Percentiles rank a stretch among this genome's conserved stretches.
phyloP scores from a whole-genome alignment of 176 grass and related monocot species.

The Rhynchospora pubera region DNA sequence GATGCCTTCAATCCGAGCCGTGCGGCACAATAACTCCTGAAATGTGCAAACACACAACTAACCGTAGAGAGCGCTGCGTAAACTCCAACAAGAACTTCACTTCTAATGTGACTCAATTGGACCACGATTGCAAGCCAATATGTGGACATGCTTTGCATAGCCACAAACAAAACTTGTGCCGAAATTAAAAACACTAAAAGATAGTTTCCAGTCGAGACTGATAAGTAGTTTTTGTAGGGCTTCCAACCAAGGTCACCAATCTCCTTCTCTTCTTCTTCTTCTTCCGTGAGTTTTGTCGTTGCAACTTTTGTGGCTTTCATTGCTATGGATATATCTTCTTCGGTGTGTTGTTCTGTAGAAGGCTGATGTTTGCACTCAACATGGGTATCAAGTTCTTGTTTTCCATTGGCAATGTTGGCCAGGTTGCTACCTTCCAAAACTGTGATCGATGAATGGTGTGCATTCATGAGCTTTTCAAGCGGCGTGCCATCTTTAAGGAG shows the following conservation, averaged over 20 bases:
- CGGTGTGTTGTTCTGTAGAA: constrained; percentile 35
- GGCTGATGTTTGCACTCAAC: constrained; percentile 10
- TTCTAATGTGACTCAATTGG: constrained; percentile 43
- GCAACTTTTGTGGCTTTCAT: constrained; percentile 23
- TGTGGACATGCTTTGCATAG: constrained; percentile 54
- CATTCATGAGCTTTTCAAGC: constrained; percentile 75
- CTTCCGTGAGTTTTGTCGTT: constrained; percentile 45
- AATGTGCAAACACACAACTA: constrained; percentile 58
- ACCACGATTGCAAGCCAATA: constrained; percentile 70
- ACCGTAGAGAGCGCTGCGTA: constrained; percentile 59
- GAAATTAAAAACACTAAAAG: constrained; percentile 32
- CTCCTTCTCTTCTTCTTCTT: constrained; percentile 65
- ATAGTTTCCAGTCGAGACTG: constrained; percentile 43
- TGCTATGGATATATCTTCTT: constrained; percentile 40
- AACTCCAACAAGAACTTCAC: constrained; percentile 54
- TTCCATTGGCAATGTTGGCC: constrained; percentile 25
- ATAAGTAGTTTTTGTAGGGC: constrained; percentile 67
- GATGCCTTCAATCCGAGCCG: constrained; percentile 70
- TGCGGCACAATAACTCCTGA: constrained; percentile 44
- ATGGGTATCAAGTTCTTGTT: constrained; percentile 5
- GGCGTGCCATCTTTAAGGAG: constrained; percentile 55
- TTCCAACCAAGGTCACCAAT: constrained; percentile 86
- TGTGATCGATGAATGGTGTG: constrained; percentile 66
- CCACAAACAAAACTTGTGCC: constrained; percentile 35
- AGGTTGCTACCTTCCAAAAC: constrained; percentile 35